Conservation (phyloP, 1,139 yeast species). For the Magnusiomyces tetraspermus region DNA sequence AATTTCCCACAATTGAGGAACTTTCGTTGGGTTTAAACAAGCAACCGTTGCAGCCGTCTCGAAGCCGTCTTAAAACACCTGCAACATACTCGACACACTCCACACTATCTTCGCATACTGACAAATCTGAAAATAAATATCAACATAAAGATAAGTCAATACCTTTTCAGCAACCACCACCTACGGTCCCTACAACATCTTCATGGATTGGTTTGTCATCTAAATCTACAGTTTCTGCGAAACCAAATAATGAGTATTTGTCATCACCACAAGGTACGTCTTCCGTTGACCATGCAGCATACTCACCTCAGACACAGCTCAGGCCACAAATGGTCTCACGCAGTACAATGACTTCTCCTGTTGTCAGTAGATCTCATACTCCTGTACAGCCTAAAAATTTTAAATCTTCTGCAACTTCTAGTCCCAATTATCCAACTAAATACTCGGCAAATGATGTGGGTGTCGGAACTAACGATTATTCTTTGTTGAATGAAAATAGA, state of each 20-base stretch:
- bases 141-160: too few species aligned
- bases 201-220: not conserved
- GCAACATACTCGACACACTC: conserved; percentile 1
- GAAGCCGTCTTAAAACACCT: conserved; percentile 5
- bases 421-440: not conserved
- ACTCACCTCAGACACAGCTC: not conserved
- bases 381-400: conserved; percentile 3
- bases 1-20: conserved; percentile 32
- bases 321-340: conserved; percentile 2
- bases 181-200: not conserved
- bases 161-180: not conserved
- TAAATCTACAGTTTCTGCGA: not conserved
- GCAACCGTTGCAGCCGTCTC: conserved; percentile 17
- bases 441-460: not conserved
- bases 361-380: conserved; percentile 11
- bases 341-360: conserved; percentile 10
- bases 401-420: not conserved
- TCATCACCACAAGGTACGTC: not conserved
- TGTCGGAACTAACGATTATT: not conserved
- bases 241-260: not conserved
- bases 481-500: conserved; percentile 10
- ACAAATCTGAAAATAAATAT: too few species aligned
- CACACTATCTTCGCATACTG: not conserved
- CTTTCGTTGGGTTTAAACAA: conserved; percentile 24
- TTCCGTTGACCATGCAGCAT: not conserved